phyloP scores from a whole-genome alignment of 2,329 filamentous ascomycete genomes.

The Aspergillus alliaceus region DNA sequence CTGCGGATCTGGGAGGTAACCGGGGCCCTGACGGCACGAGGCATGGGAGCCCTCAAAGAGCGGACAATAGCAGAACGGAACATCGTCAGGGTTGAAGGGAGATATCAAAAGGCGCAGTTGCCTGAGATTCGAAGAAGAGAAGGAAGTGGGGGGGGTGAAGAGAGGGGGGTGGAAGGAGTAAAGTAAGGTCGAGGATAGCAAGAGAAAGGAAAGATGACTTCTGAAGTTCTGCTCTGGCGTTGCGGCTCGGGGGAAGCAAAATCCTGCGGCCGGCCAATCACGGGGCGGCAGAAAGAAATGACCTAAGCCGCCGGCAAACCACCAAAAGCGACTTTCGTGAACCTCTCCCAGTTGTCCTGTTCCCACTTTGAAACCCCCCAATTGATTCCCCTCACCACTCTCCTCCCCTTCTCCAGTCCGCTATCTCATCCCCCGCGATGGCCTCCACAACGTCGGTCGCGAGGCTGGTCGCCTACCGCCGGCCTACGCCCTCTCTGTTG shows the following conservation, averaged over 20 bases:
- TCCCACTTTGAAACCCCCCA: slow-evolving; percentile 18
- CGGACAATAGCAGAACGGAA: slow-evolving; percentile 85
- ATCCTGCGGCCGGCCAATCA: slow-evolving; percentile 42
- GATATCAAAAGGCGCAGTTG: slow-evolving; percentile 4
- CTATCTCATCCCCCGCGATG: slow-evolving; percentile 33
- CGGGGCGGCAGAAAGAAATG: slow-evolving; percentile 37
- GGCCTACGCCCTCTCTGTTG: slow-evolving; percentile 29
- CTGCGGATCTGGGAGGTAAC: slow-evolving; percentile 61
- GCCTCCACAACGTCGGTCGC: slow-evolving; percentile 46
- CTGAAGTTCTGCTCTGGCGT: slow-evolving; percentile 13
- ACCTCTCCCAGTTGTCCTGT: slow-evolving; percentile 18
- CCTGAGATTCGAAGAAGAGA: slow-evolving; percentile 3
- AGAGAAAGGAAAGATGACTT: slow-evolving; percentile 20
- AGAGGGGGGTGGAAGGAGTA: slow-evolving; percentile 1
- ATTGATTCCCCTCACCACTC: slow-evolving; percentile 17
- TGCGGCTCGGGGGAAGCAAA: slow-evolving; percentile 36
- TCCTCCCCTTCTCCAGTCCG: slow-evolving; percentile 1
- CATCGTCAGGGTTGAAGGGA: slow-evolving; percentile 58
- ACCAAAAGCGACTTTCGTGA: slow-evolving; percentile 28
- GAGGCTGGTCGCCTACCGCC: slow-evolving; percentile 45
- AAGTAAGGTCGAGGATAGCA: slow-evolving; percentile 3
- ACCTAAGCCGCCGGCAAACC: slow-evolving; percentile 37
- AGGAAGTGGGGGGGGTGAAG: slow-evolving; percentile 7
- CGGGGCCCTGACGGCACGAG: slow-evolving; percentile 55
- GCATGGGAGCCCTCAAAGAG: slow-evolving; percentile 62